A percentile compares a stretch with the other conserved stretches of the same genome.
These are phyloP conservation scores for Penicillium crustosum DNA, from an alignment of 2,329 filamentous ascomycete species.

Conservation along the genomic window DNA sequence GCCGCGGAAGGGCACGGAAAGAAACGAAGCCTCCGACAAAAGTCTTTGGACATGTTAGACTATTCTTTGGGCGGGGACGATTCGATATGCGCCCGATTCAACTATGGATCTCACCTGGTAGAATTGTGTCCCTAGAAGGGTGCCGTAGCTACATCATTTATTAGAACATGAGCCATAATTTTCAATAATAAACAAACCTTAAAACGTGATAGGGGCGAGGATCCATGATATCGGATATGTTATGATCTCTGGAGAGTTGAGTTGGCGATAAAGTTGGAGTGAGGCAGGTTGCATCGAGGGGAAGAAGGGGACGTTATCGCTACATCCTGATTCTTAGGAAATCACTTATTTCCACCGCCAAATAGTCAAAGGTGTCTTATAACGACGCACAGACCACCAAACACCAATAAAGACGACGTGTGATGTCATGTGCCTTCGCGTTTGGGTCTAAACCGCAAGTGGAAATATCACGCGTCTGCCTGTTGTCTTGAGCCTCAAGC, in stretches of 20 bases:
- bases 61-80: neutral
- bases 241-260: constrained; percentile 3
- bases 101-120: constrained; percentile 64
- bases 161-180: neutral
- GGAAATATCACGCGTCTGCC: constrained; percentile 47
- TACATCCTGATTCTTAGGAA: neutral
- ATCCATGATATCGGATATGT: constrained; percentile 30
- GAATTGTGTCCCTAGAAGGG: constrained; percentile 79
- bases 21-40: constrained; percentile 74
- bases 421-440: constrained; percentile 46
- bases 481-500: constrained; percentile 10
- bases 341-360: constrained; percentile 9
- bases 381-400: constrained; percentile 9
- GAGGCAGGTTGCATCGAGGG: neutral
- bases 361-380: neutral
- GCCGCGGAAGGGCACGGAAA: constrained; percentile 72
- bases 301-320: constrained; percentile 1
- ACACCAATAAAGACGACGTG: constrained; percentile 12
- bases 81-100: neutral
- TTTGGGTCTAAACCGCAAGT: constrained; percentile 32
- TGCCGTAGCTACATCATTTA: constrained; percentile 67
- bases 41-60: constrained; percentile 52
- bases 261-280: neutral
- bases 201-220: constrained; percentile 38
- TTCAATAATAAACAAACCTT: constrained; percentile 24